Conservation (phyloP, 192 early-diverging fungal genomes). For the Coemansia biformis region DNA sequence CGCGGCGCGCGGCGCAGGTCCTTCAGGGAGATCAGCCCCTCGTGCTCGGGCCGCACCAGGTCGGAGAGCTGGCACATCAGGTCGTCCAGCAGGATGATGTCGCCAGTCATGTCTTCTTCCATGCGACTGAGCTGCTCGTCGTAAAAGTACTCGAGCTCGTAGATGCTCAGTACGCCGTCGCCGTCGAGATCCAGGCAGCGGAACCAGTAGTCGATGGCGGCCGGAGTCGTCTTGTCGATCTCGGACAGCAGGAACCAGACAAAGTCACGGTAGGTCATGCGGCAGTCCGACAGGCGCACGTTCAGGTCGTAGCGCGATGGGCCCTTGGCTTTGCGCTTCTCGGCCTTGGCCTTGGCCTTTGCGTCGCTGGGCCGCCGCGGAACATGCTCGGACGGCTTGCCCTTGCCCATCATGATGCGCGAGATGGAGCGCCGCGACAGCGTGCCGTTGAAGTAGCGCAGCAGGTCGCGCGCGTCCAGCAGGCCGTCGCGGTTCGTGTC, state of each 20-base stretch:
- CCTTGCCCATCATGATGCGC: conserved; percentile 71
- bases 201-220: conserved; percentile 82
- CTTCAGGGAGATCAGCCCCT: conserved; percentile 47
- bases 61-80: conserved; percentile 52
- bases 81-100: conserved; percentile 46
- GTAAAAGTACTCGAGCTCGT: conserved; percentile 82
- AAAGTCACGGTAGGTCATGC: conserved; percentile 80
- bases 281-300: conserved; percentile 45
- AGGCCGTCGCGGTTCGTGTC: conserved; percentile 85
- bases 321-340: conserved; percentile 24
- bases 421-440: conserved; percentile 65
- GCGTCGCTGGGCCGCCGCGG: not conserved
- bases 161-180: conserved; percentile 78
- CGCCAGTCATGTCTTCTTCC: conserved; percentile 51
- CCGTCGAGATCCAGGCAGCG: conserved; percentile 87
- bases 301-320: conserved; percentile 37
- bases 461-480: conserved; percentile 63
- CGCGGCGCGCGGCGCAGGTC: conserved; percentile 39
- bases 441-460: conserved; percentile 65
- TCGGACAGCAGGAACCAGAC: conserved; percentile 80
- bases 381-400: conserved; percentile 28
- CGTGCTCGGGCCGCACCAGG: conserved; percentile 34
- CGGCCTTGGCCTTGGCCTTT: conserved; percentile 14
- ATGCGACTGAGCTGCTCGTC: conserved; percentile 74
- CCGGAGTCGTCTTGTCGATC: conserved; percentile 67